Evolutionary conservation across 2,329 filamentous ascomycete species (phyloP).

Genomic region (Beauveria sp.): DNA sequence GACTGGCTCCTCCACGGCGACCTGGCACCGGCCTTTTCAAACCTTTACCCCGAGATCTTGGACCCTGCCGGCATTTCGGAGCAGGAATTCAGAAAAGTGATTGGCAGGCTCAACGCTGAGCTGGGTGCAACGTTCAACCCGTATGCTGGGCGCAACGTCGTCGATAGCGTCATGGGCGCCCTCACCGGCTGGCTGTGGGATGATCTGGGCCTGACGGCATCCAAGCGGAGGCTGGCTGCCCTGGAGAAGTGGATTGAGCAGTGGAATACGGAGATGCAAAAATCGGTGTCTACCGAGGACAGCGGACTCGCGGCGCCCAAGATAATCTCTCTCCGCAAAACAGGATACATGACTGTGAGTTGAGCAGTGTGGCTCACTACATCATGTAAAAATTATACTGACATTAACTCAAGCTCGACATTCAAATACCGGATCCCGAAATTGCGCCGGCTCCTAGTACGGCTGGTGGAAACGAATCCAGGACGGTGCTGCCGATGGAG

Average conservation of each 20-base stretch:
- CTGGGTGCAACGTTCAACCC: conserved; percentile 75
- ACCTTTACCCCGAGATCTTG: conserved; percentile 91
- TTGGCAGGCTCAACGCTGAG: conserved; percentile 75
- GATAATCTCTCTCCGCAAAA: conserved; percentile 70
- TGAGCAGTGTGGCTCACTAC: neutral
- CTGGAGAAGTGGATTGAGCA: conserved; percentile 77
- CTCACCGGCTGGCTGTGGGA: conserved; percentile 94
- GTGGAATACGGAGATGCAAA: conserved; percentile 73
- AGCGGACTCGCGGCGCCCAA: conserved; percentile 48
- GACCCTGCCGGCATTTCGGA: conserved; percentile 77
- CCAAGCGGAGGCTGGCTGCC: conserved; percentile 62
- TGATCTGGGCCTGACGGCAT: conserved; percentile 68
- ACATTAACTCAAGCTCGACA: conserved; percentile 52
- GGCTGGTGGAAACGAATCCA: conserved; percentile 29
- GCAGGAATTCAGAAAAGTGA: conserved; percentile 73
- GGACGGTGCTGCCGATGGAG: conserved; percentile 27
- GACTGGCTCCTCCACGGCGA: conserved; percentile 91
- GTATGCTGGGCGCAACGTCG: conserved; percentile 64
- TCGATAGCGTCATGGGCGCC: conserved; percentile 73
- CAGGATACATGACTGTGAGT: conserved; percentile 78
- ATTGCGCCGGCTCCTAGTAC: conserved; percentile 49
- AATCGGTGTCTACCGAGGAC: conserved; percentile 43
- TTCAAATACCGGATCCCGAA: conserved; percentile 73
- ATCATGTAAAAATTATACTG: neutral
- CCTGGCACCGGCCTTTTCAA: conserved; percentile 85